Base-by-base conservation (phyloP, 2,329 filamentous ascomycete species). In the Colletotrichum abscissum region DNA sequence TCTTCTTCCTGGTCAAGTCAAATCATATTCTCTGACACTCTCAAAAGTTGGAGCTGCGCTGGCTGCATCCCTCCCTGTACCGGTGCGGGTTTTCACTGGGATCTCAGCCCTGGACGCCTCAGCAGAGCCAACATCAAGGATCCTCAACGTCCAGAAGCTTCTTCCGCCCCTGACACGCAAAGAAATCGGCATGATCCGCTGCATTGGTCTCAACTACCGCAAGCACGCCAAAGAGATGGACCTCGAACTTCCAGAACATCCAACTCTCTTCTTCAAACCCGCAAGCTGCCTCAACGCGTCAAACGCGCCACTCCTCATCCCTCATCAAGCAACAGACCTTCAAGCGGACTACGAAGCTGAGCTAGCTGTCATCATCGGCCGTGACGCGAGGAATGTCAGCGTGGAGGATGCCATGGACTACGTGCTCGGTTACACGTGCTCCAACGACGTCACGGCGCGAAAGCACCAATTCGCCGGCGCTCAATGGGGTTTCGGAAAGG, bases 161-260 rank as follows among this genome's bases (percentile, higher is more conserved):
- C 30, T 74, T 1, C 69, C 72, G n/a, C 88, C 88, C 8, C 75
- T 90, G 26, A 78, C 85, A 1, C 80, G 82, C 67, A 77, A 78
- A 24, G 88, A 90, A 75, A 86, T 88, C 63, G 89, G 89, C 28
- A 87, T 88, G 0, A 89, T 92, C 64, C 80, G 86, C 56, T 88
- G 87, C 75, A 84, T 89, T 75, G 87, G 87, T 1, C 77, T 89
- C 55, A 88, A 89, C 73, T 79, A 78, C 66, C 77, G 76, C 57
- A 77, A 78, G 16, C 77, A 79, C n/a, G 75, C 76, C 1, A 70
- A 86, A 70, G 87, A 79, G 71, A 74, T 77, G 57, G 74, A 76
- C 22, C 70, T 75, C 12, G 63, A 75, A 5, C 64, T 78, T 2
- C 77, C 77, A 1, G 60, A 69, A 4, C 73, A 78, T 33, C 78